Evolutionary conservation across 1,284 basidiomycete species (phyloP), one percentile per base, ranked within the genome.

Genomic region (Tilletia indica): DNA sequence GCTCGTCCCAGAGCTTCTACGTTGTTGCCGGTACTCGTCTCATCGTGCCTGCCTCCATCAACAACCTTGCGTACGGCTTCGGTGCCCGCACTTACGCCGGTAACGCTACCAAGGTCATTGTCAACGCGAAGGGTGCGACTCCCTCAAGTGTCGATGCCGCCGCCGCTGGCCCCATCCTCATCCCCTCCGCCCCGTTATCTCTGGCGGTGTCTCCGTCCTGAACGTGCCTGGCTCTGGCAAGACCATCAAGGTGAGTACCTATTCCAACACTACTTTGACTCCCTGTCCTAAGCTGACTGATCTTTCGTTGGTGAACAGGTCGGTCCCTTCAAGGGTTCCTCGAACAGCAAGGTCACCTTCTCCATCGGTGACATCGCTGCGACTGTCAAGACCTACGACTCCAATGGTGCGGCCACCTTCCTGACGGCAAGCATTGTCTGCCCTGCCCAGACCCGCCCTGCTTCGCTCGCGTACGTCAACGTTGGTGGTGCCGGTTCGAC

Each of bases 131-230:
- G 34, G 61, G 61, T 16, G 38, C 61, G 16, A 64, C 61, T 6
- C 61, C 61, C 5, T 38, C 61, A 14, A 16, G 2, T 11, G 14
- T 64, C 36, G 38, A 64, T n/a, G 61, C 61, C 14, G 58, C 58
- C 58, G 61, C 61, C 34, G 12, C 61, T 34, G 9, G 14, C 12
- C 34, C 34, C 16, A 36, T 64, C 36, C 16, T 21, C 36, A 64
- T 64, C 61, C 61, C 61, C 61, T 64, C 61, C 36, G 61, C 61
- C 3, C 61, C 61, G 61, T 64, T 64, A 38, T 64, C 36, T 64
- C 61, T 21, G 61, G 61, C 61, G 61, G 61, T 39, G 61, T 64
- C 16, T 64, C 61, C 61, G 61, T 64, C 61, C 61, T 64, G 12
- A 39, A 64, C 34, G 61, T 64, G 9, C 61, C 61, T 21, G 61